phyloP scores from a whole-genome alignment of 352 stramenopile species.

The Phytophthora pisi region DNA sequence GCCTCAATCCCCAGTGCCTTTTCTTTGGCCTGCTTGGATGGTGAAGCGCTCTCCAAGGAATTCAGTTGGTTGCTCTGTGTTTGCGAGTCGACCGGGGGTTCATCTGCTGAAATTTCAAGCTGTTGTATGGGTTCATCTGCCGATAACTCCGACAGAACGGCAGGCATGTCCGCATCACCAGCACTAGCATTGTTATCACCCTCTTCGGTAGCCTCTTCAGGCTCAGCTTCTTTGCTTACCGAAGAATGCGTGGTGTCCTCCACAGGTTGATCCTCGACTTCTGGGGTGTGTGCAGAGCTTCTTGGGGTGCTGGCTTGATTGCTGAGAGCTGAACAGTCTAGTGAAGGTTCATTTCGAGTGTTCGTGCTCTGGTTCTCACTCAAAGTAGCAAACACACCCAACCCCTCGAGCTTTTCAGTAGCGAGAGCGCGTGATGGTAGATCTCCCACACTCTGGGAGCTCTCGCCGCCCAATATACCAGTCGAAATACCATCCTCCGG shows the following conservation, averaged over 20 bases:
- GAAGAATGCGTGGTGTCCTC: not conserved
- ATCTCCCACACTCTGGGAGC: not conserved
- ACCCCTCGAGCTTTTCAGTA: not conserved
- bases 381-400: not conserved
- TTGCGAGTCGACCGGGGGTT: too few species aligned
- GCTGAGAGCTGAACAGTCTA: not conserved
- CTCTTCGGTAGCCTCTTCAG: conserved; percentile 3
- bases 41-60: too few species aligned
- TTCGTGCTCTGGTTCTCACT: not conserved
- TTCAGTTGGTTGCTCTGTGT: too few species aligned
- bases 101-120: too few species aligned
- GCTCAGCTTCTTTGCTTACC: not conserved
- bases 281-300: too few species aligned
- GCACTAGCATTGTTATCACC: not conserved
- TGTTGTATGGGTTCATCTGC: not conserved
- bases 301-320: not conserved
- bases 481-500: not conserved
- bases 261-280: too few species aligned
- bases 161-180: not conserved
- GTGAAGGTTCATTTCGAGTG: not conserved
- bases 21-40: too few species aligned
- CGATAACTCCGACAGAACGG: not conserved
- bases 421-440: not conserved
- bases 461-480: not conserved
- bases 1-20: too few species aligned